Evolutionary conservation across 2,329 filamentous ascomycete genomes (phyloP).

Genomic region (Scedosporium boydii): DNA sequence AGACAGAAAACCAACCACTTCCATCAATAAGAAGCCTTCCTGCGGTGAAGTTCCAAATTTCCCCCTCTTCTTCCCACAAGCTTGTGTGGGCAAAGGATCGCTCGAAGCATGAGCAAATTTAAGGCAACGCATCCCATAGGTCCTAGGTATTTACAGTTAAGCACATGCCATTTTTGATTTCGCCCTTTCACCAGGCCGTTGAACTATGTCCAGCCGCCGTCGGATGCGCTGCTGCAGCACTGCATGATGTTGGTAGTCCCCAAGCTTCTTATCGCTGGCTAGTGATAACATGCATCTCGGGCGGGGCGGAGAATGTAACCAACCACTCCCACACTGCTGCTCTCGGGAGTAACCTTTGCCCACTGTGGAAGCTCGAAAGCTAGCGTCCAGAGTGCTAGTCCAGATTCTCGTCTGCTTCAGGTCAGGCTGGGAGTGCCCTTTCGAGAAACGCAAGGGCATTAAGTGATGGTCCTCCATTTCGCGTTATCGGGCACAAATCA

Average conservation of each 20-base stretch:
- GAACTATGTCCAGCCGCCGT: not conserved
- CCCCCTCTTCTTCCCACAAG: not conserved
- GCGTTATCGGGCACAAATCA: constrained; percentile 1
- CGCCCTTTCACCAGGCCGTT: not conserved
- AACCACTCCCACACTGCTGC: not conserved
- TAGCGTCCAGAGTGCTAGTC: not conserved
- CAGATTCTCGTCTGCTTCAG: not conserved
- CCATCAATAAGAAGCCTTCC: not conserved
- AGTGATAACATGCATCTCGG: not conserved
- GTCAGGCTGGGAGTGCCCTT: not conserved
- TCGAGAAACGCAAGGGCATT: no score
- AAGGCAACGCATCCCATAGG: not conserved
- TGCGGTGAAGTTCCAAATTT: not conserved
- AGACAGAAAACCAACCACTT: no score
- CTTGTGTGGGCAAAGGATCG: not conserved
- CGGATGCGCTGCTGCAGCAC: not conserved
- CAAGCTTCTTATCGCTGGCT: not conserved
- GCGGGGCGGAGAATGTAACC: not conserved
- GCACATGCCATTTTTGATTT: not conserved
- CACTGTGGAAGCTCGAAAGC: not conserved
- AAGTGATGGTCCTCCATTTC: not conserved
- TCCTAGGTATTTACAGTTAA: not conserved
- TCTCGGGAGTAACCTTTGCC: not conserved
- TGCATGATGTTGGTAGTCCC: not conserved
- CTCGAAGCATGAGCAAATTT: not conserved